These are phyloP conservation scores for Bombardia bombarda DNA, from an alignment of 495 filamentous ascomycete species.

Conservation along the genomic window DNA sequence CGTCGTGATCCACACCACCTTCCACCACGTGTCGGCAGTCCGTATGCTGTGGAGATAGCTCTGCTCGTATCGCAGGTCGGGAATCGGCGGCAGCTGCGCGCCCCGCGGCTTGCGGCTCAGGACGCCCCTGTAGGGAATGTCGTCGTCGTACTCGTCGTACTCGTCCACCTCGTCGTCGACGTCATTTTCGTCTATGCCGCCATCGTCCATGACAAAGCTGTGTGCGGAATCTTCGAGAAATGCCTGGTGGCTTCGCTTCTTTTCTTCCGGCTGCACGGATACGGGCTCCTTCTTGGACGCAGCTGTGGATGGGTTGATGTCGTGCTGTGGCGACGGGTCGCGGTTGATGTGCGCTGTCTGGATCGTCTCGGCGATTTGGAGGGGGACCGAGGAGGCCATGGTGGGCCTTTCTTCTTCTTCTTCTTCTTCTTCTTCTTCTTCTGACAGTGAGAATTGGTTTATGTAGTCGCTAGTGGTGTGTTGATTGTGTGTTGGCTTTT, in stretches of 20 bases:
- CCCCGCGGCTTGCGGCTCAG: constrained; percentile 46
- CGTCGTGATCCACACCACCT: constrained; percentile 73
- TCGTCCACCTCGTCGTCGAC: constrained; percentile 21
- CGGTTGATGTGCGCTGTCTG: constrained; percentile 71
- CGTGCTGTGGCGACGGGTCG: constrained; percentile 60
- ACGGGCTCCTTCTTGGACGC: constrained; percentile 49
- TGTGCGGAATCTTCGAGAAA: not conserved
- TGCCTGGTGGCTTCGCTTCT: not conserved
- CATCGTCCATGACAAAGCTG: constrained; percentile 10
- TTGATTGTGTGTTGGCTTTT: too few species aligned
- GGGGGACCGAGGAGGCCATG: constrained; percentile 37
- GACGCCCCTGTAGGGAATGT: constrained; percentile 50
- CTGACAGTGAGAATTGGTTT: too few species aligned
- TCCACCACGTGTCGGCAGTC: constrained; percentile 65
- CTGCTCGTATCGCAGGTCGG: constrained; percentile 94
- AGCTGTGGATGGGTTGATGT: constrained; percentile 73
- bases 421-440: too few species aligned
- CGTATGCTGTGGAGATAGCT: constrained; percentile 85
- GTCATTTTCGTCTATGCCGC: constrained; percentile 13
- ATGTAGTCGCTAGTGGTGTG: too few species aligned
- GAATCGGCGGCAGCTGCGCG: constrained; percentile 66
- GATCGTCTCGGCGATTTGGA: constrained; percentile 64
- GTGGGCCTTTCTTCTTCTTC: too few species aligned
- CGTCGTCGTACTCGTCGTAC: constrained; percentile 36
- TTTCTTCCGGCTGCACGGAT: not conserved